Conservation (phyloP, 805 yeast species). For the Saturnispora ahearnii region DNA sequence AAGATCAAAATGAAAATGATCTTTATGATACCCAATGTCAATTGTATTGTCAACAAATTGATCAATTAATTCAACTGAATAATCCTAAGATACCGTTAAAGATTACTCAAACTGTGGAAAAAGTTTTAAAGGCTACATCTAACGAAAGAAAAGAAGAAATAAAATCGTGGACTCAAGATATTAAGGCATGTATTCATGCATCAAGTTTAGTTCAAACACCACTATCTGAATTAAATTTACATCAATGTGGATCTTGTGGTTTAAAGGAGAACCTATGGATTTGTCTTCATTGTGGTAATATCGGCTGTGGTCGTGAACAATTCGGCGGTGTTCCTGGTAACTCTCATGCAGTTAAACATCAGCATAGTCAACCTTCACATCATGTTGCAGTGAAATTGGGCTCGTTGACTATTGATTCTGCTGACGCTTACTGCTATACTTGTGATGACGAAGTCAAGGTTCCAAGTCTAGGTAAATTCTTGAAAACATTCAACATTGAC, state of each 20-base stretch:
- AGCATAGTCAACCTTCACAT: conserved; percentile 44
- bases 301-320: conserved; percentile 93
- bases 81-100: conserved; percentile 23
- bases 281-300: conserved; percentile 80
- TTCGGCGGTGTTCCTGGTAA: conserved; percentile 93
- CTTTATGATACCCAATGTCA: conserved; percentile 39
- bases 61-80: conserved; percentile 24
- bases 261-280: conserved; percentile 81
- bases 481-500: conserved; percentile 62
- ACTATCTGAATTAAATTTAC: conserved; percentile 24
- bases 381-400: conserved; percentile 87
- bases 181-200: conserved; percentile 72
- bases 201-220: conserved; percentile 38
- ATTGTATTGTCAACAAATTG: conserved; percentile 33
- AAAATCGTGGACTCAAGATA: conserved; percentile 87
- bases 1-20: conserved; percentile 54
- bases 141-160: conserved; percentile 56
- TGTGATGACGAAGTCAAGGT: conserved; percentile 87
- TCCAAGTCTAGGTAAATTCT: conserved; percentile 39
- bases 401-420: conserved; percentile 67
- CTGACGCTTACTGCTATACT: conserved; percentile 81
- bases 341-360: conserved; percentile 80
- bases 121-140: conserved; percentile 49
- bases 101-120: conserved; percentile 29
- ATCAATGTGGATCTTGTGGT: conserved; percentile 50